Base-by-base conservation (phyloP, 139 green algal genomes). In the Chlamydomonas sphaeroides region DNA sequence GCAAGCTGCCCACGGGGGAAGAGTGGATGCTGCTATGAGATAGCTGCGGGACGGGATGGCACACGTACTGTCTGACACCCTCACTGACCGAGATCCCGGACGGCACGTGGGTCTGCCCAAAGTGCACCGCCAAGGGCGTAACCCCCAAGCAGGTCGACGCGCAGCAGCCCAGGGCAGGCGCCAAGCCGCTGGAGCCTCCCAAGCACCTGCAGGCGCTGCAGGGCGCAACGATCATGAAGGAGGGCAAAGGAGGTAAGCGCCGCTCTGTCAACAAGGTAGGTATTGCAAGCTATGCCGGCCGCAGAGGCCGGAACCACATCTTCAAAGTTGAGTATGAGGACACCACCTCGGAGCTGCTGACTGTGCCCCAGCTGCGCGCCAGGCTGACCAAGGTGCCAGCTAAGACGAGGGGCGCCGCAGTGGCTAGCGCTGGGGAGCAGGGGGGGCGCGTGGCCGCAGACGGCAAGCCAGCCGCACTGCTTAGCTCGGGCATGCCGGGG, bases 1-100 rank as follows among this genome's bases (percentile, higher is more conserved):
- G 86, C 78, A 35, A 48, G 4, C 53, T 53, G 0, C 39, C 66
- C 10, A 61, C 87, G 21, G 32, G 51, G 1, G 66, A 41, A n/a
- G 57, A 63, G 3, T 36, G 53, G 2, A 86, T 90, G 73, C 83
- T 90, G 25, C 35, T 90, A 45, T 90, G 86, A 36, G 86, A 90
- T 56, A 67, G 74, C 8, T 91, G 87, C 59, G 78, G 84, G 17
- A 72, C 45, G 17, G 75, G 63, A 17, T 89, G 61, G 51, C 86
- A 90, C 77, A 56, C 67, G 14, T 38, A 56, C 28, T 90, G 86
- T 69, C 76, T 87, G 1, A 84, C 49, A 1, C 85, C 85, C 4
- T 41, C 76, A 30, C 68, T 87, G 5, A 39, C 49, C 5, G 23
- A 10, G 6, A 32, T 90, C 2, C 86, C 86, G 23, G 28, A 45